Evolutionary conservation across 2,329 filamentous ascomycete genomes (phyloP), one percentile per base, ranked within the genome.

Genomic region (Mollisiaceae sp.): DNA sequence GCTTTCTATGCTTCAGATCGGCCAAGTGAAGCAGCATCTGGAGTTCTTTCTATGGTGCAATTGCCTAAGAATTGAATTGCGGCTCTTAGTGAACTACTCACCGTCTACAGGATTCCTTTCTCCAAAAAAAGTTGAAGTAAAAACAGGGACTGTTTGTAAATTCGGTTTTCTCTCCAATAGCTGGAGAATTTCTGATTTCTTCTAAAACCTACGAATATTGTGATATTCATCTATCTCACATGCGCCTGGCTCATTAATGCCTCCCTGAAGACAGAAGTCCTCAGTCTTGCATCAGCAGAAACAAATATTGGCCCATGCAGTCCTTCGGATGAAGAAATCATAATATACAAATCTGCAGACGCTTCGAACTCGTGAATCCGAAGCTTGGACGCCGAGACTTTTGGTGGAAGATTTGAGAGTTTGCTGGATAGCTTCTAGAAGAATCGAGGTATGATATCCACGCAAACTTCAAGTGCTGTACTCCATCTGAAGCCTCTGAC

Each of bases 321-420:
- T 56, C 22, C 18, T n/a, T 4, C 50, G 36, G 24, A 45, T 45
- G 18, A 32, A 24, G 4, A 62, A 27, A 4, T 50, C 56, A 39
- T 36, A 62, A 36, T 41, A 62, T 8, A 18, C 41, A 6, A 27
- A 27, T 52, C 38, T 43, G 15, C 18, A 14, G 59, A 47, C 22
- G 27, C 43, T 24, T n/a, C 36, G n/a, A 9, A 18, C 20, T 20
- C 27, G 15, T 52, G 59, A 12, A 55, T 20, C 24, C 59, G n/a
- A n/a, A 22, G n/a, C 27, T 61, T 32, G 6, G 35, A 61, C 52
- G 22, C 59, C 47, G 22, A 61, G 47, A 9, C 41, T 52, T 35
- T 41, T 20, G 35, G 47, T 61, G 35, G 27, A 61, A 22, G 54
- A 61, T 11, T 39, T n/a, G 15, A 47, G 11, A 41, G 38, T 3